Percentiles rank a stretch among this genome's conserved stretches.
Conservation (phyloP, 371 early-diverging fungal genomes). For the Apophysomyces ossiformis region DNA sequence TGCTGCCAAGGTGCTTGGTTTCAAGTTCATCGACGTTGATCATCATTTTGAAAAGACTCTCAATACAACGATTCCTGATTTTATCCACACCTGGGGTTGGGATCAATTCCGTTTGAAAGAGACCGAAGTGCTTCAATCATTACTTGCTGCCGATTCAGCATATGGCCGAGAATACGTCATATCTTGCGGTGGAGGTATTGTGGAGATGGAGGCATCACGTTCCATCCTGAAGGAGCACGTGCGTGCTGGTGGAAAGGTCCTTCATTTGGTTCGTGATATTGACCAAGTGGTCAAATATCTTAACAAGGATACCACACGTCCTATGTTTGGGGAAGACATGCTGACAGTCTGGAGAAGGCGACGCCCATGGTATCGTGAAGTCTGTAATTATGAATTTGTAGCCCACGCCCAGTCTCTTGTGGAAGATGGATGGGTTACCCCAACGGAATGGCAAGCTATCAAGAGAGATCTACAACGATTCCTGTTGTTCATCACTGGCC, state of each 20-base stretch:
- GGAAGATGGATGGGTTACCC: conserved; percentile 47
- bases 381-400: conserved; percentile 83
- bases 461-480: conserved; percentile 74
- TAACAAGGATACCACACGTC: conserved; percentile 80
- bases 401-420: conserved; percentile 48
- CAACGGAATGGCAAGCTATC: conserved; percentile 66
- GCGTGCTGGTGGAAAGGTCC: conserved; percentile 65
- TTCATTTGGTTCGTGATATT: conserved; percentile 86
- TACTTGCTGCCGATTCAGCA: conserved; percentile 39
- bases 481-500: conserved; percentile 64
- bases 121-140: conserved; percentile 57
- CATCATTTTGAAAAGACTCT: conserved; percentile 73
- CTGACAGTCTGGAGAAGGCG: conserved; percentile 82
- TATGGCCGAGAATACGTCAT: conserved; percentile 68
- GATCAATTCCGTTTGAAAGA: conserved; percentile 88
- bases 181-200: conserved; percentile 95
- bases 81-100: conserved; percentile 86
- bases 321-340: conserved; percentile 86
- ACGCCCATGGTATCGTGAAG: conserved; percentile 75
- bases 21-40: conserved; percentile 90
- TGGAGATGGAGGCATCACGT: conserved; percentile 84
- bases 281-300: conserved; percentile 81
- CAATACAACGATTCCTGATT: conserved; percentile 76
- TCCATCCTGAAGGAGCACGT: conserved; percentile 60
- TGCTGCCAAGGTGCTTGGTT: conserved; percentile 70